phyloP scores from a whole-genome alignment of 2,329 filamentous ascomycete species.

The Ilyonectria sp. region DNA sequence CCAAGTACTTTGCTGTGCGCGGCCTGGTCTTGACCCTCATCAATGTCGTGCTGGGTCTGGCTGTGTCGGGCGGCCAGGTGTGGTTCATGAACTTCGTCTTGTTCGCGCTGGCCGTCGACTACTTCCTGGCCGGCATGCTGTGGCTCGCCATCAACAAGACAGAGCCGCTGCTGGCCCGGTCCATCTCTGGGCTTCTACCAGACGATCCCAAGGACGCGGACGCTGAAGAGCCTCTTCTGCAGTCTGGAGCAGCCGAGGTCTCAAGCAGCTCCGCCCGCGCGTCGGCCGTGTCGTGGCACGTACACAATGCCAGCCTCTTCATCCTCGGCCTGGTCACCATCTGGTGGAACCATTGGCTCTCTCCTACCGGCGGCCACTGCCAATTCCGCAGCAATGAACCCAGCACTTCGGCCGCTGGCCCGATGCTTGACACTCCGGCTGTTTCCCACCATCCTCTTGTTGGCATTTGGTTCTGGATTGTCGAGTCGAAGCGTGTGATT shows the following conservation, averaged over 20 bases:
- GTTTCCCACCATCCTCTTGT: slow-evolving; percentile 46
- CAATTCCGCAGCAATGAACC: slow-evolving; percentile 29
- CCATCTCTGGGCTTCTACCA: slow-evolving; percentile 39
- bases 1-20: slow-evolving; percentile 57
- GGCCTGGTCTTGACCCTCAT: slow-evolving; percentile 55
- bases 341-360: slow-evolving; percentile 64
- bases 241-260: background rate
- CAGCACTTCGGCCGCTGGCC: background rate
- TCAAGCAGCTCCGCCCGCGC: slow-evolving; percentile 25
- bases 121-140: slow-evolving; percentile 59
- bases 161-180: slow-evolving; percentile 51
- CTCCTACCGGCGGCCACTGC: slow-evolving; percentile 57
- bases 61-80: slow-evolving; percentile 51
- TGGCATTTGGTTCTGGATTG: slow-evolving; percentile 59
- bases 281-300: slow-evolving; percentile 55
- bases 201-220: slow-evolving; percentile 33
- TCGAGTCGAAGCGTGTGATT: slow-evolving; percentile 49
- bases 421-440: slow-evolving; percentile 20
- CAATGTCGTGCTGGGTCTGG: slow-evolving; percentile 51
- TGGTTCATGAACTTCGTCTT: slow-evolving; percentile 62
- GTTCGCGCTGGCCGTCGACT: slow-evolving; percentile 62
- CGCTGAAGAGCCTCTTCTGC: slow-evolving; percentile 49
- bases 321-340: slow-evolving; percentile 56
- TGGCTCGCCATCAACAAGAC: slow-evolving; percentile 56
- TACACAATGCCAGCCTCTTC: slow-evolving; percentile 57